phyloP scores from a whole-genome alignment of 139 green algal genomes.

The Gonium pectorale region DNA sequence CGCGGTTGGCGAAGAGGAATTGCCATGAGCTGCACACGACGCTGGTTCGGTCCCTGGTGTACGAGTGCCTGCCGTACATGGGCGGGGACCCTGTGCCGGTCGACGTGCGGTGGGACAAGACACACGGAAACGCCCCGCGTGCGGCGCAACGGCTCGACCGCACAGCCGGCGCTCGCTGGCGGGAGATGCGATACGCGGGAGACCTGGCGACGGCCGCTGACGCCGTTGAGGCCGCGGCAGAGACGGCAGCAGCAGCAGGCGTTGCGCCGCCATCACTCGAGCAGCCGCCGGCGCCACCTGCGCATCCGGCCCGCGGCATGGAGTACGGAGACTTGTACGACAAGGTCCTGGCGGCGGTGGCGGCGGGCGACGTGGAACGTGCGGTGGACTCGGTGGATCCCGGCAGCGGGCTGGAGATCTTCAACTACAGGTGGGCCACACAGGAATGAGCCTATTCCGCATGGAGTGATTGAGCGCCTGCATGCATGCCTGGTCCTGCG shows the following conservation, averaged over 20 bases:
- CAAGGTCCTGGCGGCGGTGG: slow-evolving; percentile 23
- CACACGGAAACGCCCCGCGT: no score
- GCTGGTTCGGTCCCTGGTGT: slow-evolving; percentile 17
- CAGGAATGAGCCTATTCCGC: no score
- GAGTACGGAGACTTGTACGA: slow-evolving; percentile 46
- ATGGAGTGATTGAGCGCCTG: background rate
- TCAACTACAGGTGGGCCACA: slow-evolving; percentile 38
- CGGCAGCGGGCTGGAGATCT: slow-evolving; percentile 45
- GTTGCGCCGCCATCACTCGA: slow-evolving; percentile 23
- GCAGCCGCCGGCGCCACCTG: slow-evolving; percentile 4
- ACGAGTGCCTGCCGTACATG: slow-evolving; percentile 35
- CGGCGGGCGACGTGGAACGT: slow-evolving; percentile 27
- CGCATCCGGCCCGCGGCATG: slow-evolving; percentile 36
- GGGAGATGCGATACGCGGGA: no score
- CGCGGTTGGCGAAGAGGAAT: no score
- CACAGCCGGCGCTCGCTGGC: no score
- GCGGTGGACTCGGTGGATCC: slow-evolving; percentile 15
- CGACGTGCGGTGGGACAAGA: slow-evolving; percentile 54
- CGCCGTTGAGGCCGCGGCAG: background rate
- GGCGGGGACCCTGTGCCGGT: background rate
- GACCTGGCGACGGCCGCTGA: background rate
- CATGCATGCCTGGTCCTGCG: background rate
- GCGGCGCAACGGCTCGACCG: no score
- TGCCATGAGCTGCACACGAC: background rate
- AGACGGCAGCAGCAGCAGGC: background rate